Evolutionary conservation across 371 early-diverging fungal species (phyloP), one percentile per base, ranked within the genome.

Genomic region (Mucor piriformis): DNA sequence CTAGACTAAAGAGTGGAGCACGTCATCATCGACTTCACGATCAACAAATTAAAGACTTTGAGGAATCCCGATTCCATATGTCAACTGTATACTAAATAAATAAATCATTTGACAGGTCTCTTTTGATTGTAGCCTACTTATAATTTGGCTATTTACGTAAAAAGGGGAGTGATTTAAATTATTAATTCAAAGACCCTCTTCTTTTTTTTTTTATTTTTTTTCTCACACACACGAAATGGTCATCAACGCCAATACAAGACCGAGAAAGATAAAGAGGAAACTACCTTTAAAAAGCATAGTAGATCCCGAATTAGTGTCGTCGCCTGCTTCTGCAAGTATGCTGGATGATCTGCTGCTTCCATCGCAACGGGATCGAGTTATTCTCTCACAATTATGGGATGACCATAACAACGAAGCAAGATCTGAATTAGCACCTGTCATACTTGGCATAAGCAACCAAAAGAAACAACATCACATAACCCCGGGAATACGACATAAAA

Each of bases 1-100:
- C 69, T n/a, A 60, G 77, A 55, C 64, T 80, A 21, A 66, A 68
- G 12, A 77, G 69, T 47, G 81, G 77, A 48, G 77, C 81, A 34
- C 76, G 81, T 52, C 81, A 80, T 59, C 81, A 80, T 50, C 42
- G 76, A 60, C 59, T 80, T 23, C 81, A 77, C 55, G 81, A 75
- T 59, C 77, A 80, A 51, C 81, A 80, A 48, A 80, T 77, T 54
- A 80, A 80, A 53, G 81, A 80, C 47, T 80, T 77, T 61, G 81
- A 80, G 53, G 81, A 80, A 51, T 75, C 77, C 21, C 54, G 75
- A 69, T 79, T 73, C 64, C 80, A 79, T 47, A 79, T 79, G 80
- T 76, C 80, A 18, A 79, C 80, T 20, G 80, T 79, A n/a, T 79
- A 79, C 50, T 79, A 76, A 59, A 12, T 12, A 37, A 6, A 24